Percentiles rank a stretch among this genome's conserved stretches.
These are phyloP conservation scores for Nymphaea colorata DNA, from an alignment of 164 flowering plant genomes.

Conservation along the genomic window DNA sequence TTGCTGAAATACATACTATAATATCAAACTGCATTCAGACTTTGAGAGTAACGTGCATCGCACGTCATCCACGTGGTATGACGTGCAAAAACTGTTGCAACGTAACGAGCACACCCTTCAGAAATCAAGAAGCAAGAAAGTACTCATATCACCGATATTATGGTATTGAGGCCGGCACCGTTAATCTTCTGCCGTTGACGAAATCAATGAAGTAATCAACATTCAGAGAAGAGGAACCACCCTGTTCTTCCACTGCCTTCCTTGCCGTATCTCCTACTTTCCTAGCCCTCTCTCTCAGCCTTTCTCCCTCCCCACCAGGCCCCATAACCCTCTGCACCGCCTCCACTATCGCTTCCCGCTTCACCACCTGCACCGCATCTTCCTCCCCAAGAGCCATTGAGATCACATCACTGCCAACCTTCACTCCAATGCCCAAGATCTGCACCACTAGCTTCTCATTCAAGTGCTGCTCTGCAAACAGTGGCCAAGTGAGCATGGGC, in stretches of 20 bases:
- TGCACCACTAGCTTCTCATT: slow-evolving; percentile 20
- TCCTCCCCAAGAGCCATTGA: too few species aligned
- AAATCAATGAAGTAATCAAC: too few species aligned
- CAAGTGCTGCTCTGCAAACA: slow-evolving; percentile 25
- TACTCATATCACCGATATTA: too few species aligned
- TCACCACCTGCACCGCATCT: not conserved
- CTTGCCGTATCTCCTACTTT: too few species aligned
- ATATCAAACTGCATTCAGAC: too few species aligned
- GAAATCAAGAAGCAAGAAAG: not conserved
- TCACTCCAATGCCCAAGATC: slow-evolving; percentile 12
- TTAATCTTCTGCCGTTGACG: too few species aligned
- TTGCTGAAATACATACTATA: too few species aligned
- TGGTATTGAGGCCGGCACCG: too few species aligned
- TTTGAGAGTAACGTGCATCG: not conserved
- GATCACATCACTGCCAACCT: too few species aligned
- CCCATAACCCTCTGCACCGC: slow-evolving; percentile 7
- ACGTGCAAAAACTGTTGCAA: not conserved
- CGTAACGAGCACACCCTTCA: not conserved
- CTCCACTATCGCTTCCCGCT: slow-evolving; percentile 5
- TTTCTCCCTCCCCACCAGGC: slow-evolving; percentile 6
- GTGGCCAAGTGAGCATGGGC: slow-evolving; percentile 31
- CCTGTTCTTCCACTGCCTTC: too few species aligned
- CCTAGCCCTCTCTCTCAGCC: slow-evolving; percentile 5
- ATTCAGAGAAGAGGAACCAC: too few species aligned
- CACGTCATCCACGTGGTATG: too few species aligned